Evolutionary conservation across 352 stramenopile genomes (phyloP).

Genomic region (Globisporangium takayamanum): DNA sequence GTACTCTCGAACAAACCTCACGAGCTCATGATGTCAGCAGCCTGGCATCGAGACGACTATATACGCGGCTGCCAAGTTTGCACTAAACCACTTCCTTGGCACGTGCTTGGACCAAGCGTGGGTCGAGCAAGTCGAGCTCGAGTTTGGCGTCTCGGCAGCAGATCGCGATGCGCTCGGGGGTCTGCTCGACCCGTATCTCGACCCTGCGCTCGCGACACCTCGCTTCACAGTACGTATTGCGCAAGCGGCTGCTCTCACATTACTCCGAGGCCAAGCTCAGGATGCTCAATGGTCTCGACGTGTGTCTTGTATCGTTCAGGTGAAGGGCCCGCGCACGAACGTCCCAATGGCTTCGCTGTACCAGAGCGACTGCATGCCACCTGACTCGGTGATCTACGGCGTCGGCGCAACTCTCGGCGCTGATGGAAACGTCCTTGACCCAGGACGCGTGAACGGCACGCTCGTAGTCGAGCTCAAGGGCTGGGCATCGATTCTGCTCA

Average conservation of each 20-base stretch:
- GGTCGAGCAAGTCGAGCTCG: conserved; percentile 17
- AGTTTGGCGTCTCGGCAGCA: conserved; percentile 20
- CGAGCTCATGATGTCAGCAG: neutral
- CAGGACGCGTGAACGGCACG: conserved; percentile 27
- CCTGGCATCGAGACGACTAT: neutral
- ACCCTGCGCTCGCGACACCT: conserved; percentile 21
- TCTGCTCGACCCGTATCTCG: conserved; percentile 25
- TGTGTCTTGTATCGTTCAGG: conserved; percentile 1
- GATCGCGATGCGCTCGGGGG: conserved; percentile 17
- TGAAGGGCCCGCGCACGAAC: conserved; percentile 23
- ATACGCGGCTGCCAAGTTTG: conserved; percentile 12
- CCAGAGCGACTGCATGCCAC: conserved; percentile 20
- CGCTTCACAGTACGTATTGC: conserved; percentile 23
- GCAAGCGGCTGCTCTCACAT: neutral
- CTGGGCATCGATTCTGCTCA: conserved; percentile 33
- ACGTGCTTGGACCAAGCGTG: conserved; percentile 34
- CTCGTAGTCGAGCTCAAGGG: conserved; percentile 39
- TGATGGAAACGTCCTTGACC: conserved; percentile 16
- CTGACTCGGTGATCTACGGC: conserved; percentile 25
- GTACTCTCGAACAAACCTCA: neutral
- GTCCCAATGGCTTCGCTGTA: conserved; percentile 19
- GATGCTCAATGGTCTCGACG: neutral
- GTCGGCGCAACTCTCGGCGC: conserved; percentile 25
- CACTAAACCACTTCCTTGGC: conserved; percentile 34
- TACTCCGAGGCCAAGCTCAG: no score